Base-by-base conservation (phyloP, 805 yeast genomes). In the Starmerella vitae region DNA sequence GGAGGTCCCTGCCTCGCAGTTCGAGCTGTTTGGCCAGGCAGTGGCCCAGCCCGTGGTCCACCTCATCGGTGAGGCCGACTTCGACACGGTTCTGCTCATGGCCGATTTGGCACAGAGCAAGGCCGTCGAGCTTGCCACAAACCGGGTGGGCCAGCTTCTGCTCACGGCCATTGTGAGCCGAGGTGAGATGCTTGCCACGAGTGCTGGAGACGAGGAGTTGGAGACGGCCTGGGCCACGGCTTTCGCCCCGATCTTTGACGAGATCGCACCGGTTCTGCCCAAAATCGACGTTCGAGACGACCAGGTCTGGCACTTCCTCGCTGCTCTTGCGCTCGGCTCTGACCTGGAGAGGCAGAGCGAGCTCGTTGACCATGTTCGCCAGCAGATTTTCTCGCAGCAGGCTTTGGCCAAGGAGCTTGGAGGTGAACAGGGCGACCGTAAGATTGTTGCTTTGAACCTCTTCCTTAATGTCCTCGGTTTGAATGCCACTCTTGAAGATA, bases 401-500 rank as follows among this genome's bases (percentile, higher is more conserved):
- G 80, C 78, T 62, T 43, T 38, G 21, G 46, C 50, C 12, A 68
- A 71, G 36, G 66, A 71, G 30, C 66, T 69, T 38, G 63, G 67
- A 42, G 60, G 68, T 54, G 65, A 74, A 46, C 70, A 68, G 15
- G 54, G 70, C 68, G 49, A 73, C 66, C 50, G 74, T 67, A 62
- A 70, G 78, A 54, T 81, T 55, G 74, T 73, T 48, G 85, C 85
- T 56, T 71, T 88, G 70, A 88, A 88, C 59, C 65, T 88, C 70
- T 86, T 85, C 65, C 71, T 88, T 62, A 91, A 88, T 51, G 96
- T 86, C 34, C 85, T 88, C 93, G 98, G 98, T 6, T 70, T 88
- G 48, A 83, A 81, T 43, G 94, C 96, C 5, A 81, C 82, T 49
- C 91, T 83, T 52, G 78, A 76, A 41, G 95, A 83, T 58, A 86